Base-by-base conservation (phyloP, 768 basidiomycete species). In the Amyloporia xantha region DNA sequence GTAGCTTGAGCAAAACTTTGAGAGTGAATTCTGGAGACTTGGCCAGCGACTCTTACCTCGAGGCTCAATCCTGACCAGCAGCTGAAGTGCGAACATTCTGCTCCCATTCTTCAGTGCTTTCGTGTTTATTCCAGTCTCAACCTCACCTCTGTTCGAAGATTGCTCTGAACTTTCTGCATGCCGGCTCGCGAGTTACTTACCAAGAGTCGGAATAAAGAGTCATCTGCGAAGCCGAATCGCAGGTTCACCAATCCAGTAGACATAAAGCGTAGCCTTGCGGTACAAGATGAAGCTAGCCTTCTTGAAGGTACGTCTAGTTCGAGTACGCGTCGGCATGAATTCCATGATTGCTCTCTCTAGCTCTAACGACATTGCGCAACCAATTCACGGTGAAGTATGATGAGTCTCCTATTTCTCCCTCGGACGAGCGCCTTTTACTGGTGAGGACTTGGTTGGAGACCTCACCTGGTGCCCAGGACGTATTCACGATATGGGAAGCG, bases 401-500 rank as follows among this genome's bases (percentile, higher is more conserved):
- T 41, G 85, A 88, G 53, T 59, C 54, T 6, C 53, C 59, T 7
- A 63, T 86, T 11, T 50, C 73, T 2, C 71, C 77, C 0, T 71
- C 77, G 27, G 87, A 91, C 62, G 72, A 71, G 27, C 73, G 87
- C 27, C 63, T 91, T 6, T 44, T 72, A 2, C 69, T 90, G 4
- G 76, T 72, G 0, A 77, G 78, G 54, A 66, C 71, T 37, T 91
- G 86, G 85, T 63, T 90, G 54, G 77, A 77, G 30, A 64, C 59
- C 10, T 71, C 70, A 10, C 74, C 81, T 0, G 79, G 76, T 1
- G 80, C 76, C 23, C 68, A 72, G 27, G 81, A 86, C 47, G 45
- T 89, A 3, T 85, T 90, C 56, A 60, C 67, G 17, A 54, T 84
- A 12, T 88, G 84, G 83, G 81, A 83, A 47, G 62, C 57, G 5